Conservation (phyloP, 2,329 filamentous ascomycete genomes). For the Trichoderma polysporum region DNA sequence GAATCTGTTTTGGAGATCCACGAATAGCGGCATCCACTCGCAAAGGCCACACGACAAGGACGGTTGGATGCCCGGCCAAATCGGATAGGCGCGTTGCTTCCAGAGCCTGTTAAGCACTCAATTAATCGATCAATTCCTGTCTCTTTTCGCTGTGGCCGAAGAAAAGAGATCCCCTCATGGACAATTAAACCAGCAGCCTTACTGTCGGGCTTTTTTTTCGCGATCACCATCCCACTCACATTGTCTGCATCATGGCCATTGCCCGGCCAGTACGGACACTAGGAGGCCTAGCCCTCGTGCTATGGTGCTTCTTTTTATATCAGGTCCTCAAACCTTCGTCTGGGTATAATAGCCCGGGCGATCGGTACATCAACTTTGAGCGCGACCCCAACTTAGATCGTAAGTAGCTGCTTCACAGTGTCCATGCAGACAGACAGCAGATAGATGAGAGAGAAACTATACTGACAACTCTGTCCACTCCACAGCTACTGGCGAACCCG, state of each 20-base stretch:
- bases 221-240: neutral
- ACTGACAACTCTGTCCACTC: constrained; percentile 21
- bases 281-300: constrained; percentile 65
- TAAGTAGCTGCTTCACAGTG: too few relatives aligned
- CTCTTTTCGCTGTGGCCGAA: neutral
- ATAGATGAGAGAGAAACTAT: neutral
- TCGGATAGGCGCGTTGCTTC: neutral
- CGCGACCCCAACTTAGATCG: constrained; percentile 85
- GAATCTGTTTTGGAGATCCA: neutral
- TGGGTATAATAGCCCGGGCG: constrained; percentile 42
- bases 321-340: constrained; percentile 65
- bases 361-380: constrained; percentile 58
- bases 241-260: constrained; percentile 66
- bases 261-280: constrained; percentile 81
- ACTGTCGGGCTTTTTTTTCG: neutral
- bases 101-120: neutral
- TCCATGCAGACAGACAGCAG: neutral
- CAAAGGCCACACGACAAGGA: neutral
- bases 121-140: neutral
- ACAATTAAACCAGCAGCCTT: constrained; percentile 2
- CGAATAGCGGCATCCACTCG: neutral
- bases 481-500: constrained; percentile 78
- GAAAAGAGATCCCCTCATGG: constrained; percentile 1
- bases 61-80: constrained; percentile 6
- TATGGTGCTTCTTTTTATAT: constrained; percentile 78